phyloP scores from a whole-genome alignment of 2,329 filamentous ascomycete genomes.

The Fusarium pseudocircinatum region DNA sequence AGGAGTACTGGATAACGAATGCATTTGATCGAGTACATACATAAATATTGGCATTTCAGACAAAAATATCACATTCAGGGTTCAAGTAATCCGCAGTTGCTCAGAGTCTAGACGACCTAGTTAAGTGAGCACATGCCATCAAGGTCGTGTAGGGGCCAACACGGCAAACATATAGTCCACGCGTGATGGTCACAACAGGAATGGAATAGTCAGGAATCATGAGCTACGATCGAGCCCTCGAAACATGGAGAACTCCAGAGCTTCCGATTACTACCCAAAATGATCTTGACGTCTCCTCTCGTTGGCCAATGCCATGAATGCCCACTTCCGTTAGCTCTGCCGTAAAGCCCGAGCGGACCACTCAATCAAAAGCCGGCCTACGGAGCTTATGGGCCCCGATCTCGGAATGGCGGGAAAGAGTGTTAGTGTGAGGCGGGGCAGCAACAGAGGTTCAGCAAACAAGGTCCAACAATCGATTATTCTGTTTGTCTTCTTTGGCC shows the following conservation, averaged over 20 bases:
- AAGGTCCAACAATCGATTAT: constrained; percentile 4
- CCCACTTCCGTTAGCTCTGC: constrained; percentile 25
- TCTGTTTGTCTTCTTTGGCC: constrained; percentile 2
- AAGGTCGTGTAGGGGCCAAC: neutral
- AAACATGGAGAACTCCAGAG: neutral
- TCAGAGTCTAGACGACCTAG: neutral
- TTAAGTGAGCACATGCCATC: neutral
- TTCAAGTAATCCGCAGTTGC: neutral
- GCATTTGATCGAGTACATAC: constrained; percentile 30
- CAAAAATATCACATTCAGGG: neutral
- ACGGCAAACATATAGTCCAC: neutral
- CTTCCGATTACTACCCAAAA: constrained; percentile 26
- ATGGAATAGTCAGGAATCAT: neutral
- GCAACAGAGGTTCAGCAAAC: constrained; percentile 25
- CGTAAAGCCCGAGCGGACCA: constrained; percentile 32
- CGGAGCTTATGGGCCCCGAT: constrained; percentile 46
- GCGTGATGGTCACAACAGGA: neutral
- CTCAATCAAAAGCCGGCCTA: constrained; percentile 26
- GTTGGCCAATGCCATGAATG: constrained; percentile 30
- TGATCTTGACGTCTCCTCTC: constrained; percentile 26
- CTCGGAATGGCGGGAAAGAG: constrained; percentile 49
- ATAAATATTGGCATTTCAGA: constrained; percentile 8
- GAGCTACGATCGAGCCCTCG: neutral
- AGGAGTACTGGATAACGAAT: constrained; percentile 28
- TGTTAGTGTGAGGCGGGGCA: constrained; percentile 40